A percentile compares a stretch with the other conserved stretches of the same genome.
Evolutionary conservation across 1,284 basidiomycete species (phyloP).

Genomic region (Ustilago tritici): DNA sequence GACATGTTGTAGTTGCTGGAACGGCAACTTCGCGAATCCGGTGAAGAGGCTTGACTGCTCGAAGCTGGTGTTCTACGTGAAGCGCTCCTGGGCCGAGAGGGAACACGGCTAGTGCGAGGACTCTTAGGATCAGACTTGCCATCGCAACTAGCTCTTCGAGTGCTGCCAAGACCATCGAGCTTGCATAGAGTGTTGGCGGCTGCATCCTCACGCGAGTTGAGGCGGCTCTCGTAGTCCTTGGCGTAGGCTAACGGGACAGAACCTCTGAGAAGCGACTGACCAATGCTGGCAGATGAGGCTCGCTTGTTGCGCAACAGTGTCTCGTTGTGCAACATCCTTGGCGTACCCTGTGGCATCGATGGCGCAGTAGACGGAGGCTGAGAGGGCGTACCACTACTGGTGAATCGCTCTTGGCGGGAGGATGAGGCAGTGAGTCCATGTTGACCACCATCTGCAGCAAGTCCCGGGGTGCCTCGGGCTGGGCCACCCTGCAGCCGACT

Average conservation of each 20-base stretch:
- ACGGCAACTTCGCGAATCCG: conserved; percentile 35
- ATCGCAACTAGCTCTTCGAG: conserved; percentile 50
- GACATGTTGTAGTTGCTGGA: conserved; percentile 48
- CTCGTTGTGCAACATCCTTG: conserved; percentile 30
- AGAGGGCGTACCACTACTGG: conserved; percentile 21
- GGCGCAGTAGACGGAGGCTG: conserved; percentile 6
- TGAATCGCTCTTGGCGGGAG: conserved; percentile 31
- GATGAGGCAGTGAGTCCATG: conserved; percentile 9
- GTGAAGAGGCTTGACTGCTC: conserved; percentile 51
- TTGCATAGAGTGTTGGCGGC: conserved; percentile 92
- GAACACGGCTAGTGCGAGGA: conserved; percentile 50
- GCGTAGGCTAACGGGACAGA: conserved; percentile 55
- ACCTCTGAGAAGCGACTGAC: conserved; percentile 66
- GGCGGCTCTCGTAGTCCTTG: conserved; percentile 51
- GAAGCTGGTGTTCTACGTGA: conserved; percentile 45
- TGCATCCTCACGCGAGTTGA: conserved; percentile 76
- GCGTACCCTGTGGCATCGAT: conserved; percentile 18
- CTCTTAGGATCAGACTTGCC: conserved; percentile 44
- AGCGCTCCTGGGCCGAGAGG: conserved; percentile 53
- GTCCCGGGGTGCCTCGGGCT: conserved; percentile 4
- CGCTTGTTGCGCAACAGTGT: conserved; percentile 44
- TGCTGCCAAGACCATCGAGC: conserved; percentile 86
- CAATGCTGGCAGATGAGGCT: conserved; percentile 73
- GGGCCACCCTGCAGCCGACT: conserved; percentile 1
- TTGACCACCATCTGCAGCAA: conserved; percentile 8